Base-by-base conservation (phyloP, 2,329 filamentous ascomycete genomes). In the Clarireedia sp. region DNA sequence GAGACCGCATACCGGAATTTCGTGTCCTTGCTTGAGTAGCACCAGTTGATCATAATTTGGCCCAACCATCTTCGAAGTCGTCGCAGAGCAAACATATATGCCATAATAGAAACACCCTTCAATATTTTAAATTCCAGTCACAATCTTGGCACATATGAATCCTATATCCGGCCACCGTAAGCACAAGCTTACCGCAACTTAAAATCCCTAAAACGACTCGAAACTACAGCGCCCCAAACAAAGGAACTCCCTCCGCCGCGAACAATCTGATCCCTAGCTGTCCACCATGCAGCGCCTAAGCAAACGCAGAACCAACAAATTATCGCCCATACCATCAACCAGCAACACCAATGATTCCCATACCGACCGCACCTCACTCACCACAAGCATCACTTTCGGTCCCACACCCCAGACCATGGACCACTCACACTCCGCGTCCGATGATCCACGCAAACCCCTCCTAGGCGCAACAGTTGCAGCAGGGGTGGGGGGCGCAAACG, bases 371-470 rank as follows among this genome's bases (percentile, higher is more conserved):
- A 26, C 36, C 10, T 50, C 38, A 37, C 37, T 21, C 9, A 23
- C 23, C 19, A 41, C 26, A 44, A 29, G 48, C 38, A 9, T 33
- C 49, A 36, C 21, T 38, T 17, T 10, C 38, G 29, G 29, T 26
- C 40, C 48, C 21, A 48, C 59, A 33, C 4, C 29, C 29, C 1
- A 12, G 3, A 12, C 9, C 26, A 52, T 44, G 36, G 38, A 41
- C 17, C 38, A 41, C 38, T 41, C 16, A n/a, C 17, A 7, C 19
- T 46, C 21, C 12, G 14, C 43, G 24, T 5, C 19, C 19, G 43
- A 57, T 44, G 54, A 62, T 46, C 56, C 55, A 29, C 58, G 53
- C n/a, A 43, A 41, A 36, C 58, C 55, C 54, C 54, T 59, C 48
- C 55, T 57, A 19, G 54, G 33, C 21, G 37, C 55, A 44, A 29